These are phyloP conservation scores for Stellera chamaejasme DNA, from an alignment of 345 rosid genomes.

Conservation along the genomic window DNA sequence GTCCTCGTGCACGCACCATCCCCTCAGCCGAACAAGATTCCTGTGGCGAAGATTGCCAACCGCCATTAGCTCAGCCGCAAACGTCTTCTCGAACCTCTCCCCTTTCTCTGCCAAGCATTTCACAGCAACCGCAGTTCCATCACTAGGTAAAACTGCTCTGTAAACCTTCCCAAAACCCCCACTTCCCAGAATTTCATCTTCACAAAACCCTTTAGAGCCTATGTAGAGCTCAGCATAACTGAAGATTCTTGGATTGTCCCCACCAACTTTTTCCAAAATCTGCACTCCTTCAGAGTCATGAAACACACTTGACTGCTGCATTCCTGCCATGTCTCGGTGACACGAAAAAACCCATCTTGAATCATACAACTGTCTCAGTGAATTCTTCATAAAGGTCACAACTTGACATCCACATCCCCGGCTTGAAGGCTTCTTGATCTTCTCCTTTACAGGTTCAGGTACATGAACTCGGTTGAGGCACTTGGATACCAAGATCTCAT, in stretches of 20 bases:
- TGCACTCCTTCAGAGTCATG: constrained; percentile 80
- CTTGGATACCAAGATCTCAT: constrained; percentile 29
- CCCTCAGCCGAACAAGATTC: constrained; percentile 37
- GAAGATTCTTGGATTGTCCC: constrained; percentile 49
- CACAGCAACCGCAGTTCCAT: constrained; percentile 21
- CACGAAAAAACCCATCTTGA: constrained; percentile 33
- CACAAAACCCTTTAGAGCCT: constrained; percentile 23
- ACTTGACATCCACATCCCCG: constrained; percentile 47
- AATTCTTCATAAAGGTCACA: constrained; percentile 27
- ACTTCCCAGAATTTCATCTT: constrained; percentile 21
- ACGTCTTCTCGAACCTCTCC: constrained; percentile 28
- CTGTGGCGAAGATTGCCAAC: constrained; percentile 29
- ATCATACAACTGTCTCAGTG: constrained; percentile 29
- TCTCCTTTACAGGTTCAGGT: constrained; percentile 5
- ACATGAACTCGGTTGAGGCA: not conserved
- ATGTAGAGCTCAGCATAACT: constrained; percentile 19
- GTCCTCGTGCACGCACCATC: constrained; percentile 39
- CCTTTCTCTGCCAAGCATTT: constrained; percentile 22
- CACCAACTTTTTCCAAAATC: constrained; percentile 59
- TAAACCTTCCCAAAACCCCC: constrained; percentile 37
- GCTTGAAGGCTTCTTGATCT: constrained; percentile 15
- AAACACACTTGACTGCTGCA: constrained; percentile 23
- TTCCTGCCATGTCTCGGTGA: constrained; percentile 10
- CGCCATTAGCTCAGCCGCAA: constrained; percentile 27
- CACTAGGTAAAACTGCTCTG: constrained; percentile 15